Percentiles rank a stretch among this genome's conserved stretches.
phyloP scores from a whole-genome alignment of 2,329 filamentous ascomycete species.

The Hirsutella thompsonii region DNA sequence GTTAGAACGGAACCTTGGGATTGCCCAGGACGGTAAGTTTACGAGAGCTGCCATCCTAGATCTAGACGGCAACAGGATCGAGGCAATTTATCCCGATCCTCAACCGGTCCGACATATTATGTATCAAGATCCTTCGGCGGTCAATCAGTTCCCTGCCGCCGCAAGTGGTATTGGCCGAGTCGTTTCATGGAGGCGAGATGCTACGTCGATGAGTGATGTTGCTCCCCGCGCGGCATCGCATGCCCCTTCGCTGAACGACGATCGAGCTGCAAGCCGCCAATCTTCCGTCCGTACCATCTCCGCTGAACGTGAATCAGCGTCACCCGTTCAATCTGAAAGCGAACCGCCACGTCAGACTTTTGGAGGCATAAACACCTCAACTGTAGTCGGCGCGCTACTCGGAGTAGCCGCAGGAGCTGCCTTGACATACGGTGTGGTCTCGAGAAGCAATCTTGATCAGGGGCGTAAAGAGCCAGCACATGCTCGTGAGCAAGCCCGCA shows the following conservation, averaged over 20 bases:
- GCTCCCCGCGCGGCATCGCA: no score
- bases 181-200: background rate
- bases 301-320: background rate
- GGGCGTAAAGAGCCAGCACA: constrained; percentile 5
- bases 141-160: background rate
- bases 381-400: constrained; percentile 62
- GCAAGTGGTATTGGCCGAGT: background rate
- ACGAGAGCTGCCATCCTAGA: constrained; percentile 51
- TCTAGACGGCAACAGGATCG: constrained; percentile 73
- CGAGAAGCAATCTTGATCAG: constrained; percentile 24
- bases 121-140: background rate
- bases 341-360: background rate
- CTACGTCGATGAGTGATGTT: no score
- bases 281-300: background rate
- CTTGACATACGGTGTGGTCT: constrained; percentile 57
- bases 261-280: background rate
- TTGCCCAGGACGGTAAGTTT: constrained; percentile 1
- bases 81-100: constrained; percentile 48
- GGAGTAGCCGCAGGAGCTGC: constrained; percentile 58
- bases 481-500: background rate
- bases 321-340: background rate
- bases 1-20: background rate
- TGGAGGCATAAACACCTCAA: constrained; percentile 35
- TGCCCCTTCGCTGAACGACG: no score
- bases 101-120: constrained; percentile 2